Evolutionary conservation across 177 flowering plant species (phyloP).

Genomic region (Vitis hybrid): DNA sequence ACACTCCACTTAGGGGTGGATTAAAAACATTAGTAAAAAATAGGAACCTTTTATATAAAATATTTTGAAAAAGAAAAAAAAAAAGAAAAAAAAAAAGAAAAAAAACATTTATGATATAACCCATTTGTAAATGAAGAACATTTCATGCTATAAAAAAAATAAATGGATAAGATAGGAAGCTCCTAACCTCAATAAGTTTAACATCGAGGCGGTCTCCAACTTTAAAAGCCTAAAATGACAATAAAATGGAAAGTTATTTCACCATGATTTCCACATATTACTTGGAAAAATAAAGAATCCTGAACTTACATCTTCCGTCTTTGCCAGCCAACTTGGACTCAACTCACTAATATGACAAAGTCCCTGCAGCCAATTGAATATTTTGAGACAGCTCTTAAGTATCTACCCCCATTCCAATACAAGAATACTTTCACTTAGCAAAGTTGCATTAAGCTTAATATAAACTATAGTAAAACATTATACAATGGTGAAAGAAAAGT

Average conservation of each 20-base stretch:
- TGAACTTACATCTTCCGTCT: slow-evolving; percentile 87
- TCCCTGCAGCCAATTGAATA: slow-evolving; percentile 52
- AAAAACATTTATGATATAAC: neutral
- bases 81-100: neutral
- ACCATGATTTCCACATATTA: neutral
- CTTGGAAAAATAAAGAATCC: neutral
- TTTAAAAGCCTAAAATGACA: slow-evolving; percentile 61
- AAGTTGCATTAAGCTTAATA: too few species aligned
- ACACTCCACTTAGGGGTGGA: neutral
- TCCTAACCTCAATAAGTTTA: slow-evolving; percentile 85
- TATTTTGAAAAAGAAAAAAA: neutral
- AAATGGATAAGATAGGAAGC: slow-evolving; percentile 1
- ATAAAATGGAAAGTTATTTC: slow-evolving; percentile 4
- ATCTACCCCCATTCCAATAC: neutral
- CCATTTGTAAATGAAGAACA: neutral
- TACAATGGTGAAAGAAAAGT: too few species aligned
- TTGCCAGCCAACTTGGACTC: slow-evolving; percentile 75
- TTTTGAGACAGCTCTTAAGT: neutral
- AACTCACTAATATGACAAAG: slow-evolving; percentile 97
- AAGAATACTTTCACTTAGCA: too few species aligned
- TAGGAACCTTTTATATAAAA: neutral
- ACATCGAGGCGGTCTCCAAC: slow-evolving; percentile 95
- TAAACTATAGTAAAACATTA: too few species aligned
- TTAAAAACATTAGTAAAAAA: neutral
- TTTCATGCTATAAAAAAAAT: neutral